A percentile compares a stretch with the other conserved stretches of the same genome.
phyloP scores from a whole-genome alignment of 169 alveolate species.

The Perkinsus chesapeaki region DNA sequence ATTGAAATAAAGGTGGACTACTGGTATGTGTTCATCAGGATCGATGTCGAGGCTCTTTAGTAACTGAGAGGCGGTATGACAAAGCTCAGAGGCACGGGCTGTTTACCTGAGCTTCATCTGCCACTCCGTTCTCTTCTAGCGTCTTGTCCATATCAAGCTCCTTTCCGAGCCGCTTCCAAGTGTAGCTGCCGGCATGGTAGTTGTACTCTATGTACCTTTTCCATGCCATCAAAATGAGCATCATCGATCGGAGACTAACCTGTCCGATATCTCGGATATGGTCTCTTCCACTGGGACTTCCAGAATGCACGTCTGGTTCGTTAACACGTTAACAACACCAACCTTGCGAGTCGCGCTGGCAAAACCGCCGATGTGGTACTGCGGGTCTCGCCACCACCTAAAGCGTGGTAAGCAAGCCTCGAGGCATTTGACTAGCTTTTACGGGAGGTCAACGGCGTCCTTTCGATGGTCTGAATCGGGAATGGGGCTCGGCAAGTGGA shows the following conservation, averaged over 20 bases:
- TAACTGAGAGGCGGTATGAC: conserved; percentile 9
- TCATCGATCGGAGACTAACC: neutral
- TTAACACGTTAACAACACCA: conserved; percentile 62
- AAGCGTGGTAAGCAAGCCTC: conserved; percentile 25
- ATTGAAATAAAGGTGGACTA: conserved; percentile 73
- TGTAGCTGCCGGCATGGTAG: conserved; percentile 75
- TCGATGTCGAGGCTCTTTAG: conserved; percentile 52
- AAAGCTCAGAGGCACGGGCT: neutral
- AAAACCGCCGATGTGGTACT: conserved; percentile 61
- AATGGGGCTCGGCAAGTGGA: conserved; percentile 65
- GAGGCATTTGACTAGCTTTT: conserved; percentile 10
- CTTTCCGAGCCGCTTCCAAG: conserved; percentile 71
- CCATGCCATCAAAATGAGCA: neutral
- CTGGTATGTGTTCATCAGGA: conserved; percentile 74
- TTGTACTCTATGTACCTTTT: conserved; percentile 54
- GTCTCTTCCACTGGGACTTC: conserved; percentile 34
- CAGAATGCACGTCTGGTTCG: conserved; percentile 61
- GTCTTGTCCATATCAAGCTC: conserved; percentile 75
- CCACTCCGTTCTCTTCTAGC: conserved; percentile 63
- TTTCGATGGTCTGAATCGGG: conserved; percentile 41
- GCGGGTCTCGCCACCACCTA: conserved; percentile 71
- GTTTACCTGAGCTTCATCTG: conserved; percentile 60
- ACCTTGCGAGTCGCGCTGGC: conserved; percentile 58
- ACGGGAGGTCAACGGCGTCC: neutral
- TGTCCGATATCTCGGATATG: neutral